Evolutionary conservation across 306 rosid species (phyloP).

Genomic region (Cucurbita ficifolia): DNA sequence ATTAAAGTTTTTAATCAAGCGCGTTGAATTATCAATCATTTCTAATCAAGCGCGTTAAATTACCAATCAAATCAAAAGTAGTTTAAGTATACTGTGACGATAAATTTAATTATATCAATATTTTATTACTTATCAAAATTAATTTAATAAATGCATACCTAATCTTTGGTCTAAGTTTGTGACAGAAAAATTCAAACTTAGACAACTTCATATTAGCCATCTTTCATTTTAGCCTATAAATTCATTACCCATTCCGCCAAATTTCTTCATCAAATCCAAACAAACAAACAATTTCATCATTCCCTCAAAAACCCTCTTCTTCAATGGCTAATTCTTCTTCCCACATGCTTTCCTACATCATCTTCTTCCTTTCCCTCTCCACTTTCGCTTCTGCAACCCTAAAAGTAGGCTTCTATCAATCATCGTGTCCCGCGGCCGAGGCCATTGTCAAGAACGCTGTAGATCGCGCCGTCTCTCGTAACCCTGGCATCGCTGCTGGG

Average conservation of each 20-base stretch:
- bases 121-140: too few species aligned
- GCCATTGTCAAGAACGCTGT: conserved; percentile 14
- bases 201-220: neutral
- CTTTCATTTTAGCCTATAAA: neutral
- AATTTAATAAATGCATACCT: too few species aligned
- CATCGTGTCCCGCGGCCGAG: conserved; percentile 20
- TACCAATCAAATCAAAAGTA: too few species aligned
- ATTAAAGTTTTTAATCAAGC: too few species aligned
- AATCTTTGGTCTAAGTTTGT: too few species aligned
- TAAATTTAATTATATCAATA: too few species aligned
- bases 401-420: conserved; percentile 8
- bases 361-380: neutral
- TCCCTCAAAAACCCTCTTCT: neutral
- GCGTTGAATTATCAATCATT: too few species aligned
- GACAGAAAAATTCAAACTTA: neutral
- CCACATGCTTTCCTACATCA: neutral
- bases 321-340: neutral
- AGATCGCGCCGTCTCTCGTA: conserved; percentile 16
- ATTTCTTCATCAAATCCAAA: neutral
- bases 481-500: conserved; percentile 25
- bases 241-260: neutral
- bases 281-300: neutral
- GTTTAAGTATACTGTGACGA: too few species aligned
- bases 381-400: neutral
- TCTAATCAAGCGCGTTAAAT: too few species aligned